Conservation (phyloP, 2,329 filamentous ascomycete genomes). For the Talaromyces islandicus region DNA sequence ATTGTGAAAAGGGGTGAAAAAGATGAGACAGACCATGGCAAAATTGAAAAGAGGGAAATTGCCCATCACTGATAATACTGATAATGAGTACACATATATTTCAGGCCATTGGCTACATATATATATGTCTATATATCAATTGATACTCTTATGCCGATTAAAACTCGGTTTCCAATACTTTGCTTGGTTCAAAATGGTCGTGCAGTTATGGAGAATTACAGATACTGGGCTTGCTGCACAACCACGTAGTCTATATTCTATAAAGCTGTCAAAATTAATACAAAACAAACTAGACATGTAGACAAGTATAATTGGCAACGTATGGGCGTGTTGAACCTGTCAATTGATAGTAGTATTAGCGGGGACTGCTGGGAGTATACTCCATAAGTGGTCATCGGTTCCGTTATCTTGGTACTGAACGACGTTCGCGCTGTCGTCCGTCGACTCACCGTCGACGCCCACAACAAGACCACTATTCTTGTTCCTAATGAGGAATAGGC, state of each 20-base stretch:
- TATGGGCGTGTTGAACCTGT: background rate
- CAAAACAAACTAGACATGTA: background rate
- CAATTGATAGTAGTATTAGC: background rate
- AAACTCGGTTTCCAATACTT: too few relatives aligned
- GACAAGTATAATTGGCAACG: background rate
- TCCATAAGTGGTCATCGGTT: background rate
- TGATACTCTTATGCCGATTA: too few relatives aligned
- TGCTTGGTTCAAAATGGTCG: too few relatives aligned
- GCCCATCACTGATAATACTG: too few relatives aligned
- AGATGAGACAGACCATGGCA: too few relatives aligned
- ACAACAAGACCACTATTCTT: background rate
- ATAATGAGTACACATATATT: too few relatives aligned
- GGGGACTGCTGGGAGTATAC: background rate
- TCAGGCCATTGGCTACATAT: too few relatives aligned
- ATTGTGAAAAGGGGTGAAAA: too few relatives aligned
- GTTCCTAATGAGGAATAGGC: background rate
- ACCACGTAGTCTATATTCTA: background rate
- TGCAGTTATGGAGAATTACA: too few relatives aligned
- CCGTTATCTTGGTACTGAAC: background rate
- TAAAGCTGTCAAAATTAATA: background rate
- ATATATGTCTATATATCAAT: too few relatives aligned
- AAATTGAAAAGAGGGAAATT: too few relatives aligned
- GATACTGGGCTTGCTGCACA: too few relatives aligned
- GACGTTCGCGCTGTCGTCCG: background rate
- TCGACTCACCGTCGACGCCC: background rate